Conservation (phyloP, 2,329 filamentous ascomycete genomes). For the Ceratocystis eucalypticola region DNA sequence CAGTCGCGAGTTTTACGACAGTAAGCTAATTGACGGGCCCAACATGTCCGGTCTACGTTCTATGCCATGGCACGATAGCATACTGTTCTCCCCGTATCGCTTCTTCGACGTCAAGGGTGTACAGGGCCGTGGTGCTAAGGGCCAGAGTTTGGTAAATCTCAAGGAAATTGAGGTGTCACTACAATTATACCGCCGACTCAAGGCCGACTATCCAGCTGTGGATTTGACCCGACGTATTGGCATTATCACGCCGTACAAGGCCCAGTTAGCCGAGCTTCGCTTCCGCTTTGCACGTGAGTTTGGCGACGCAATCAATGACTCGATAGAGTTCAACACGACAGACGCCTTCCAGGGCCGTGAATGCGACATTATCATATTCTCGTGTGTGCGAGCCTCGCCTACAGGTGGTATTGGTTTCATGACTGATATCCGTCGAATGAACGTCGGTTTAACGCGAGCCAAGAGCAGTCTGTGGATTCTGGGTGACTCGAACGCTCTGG, state of each 20-base stretch:
- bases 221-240: constrained; percentile 76
- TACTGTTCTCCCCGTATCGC: constrained; percentile 76
- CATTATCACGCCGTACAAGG: constrained; percentile 97
- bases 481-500: constrained; percentile 74
- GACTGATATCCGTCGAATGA: constrained; percentile 97
- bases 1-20: constrained; percentile 83
- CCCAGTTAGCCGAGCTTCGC: constrained; percentile 71
- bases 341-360: constrained; percentile 96
- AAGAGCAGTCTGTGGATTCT: constrained; percentile 95
- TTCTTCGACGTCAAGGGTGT: constrained; percentile 94
- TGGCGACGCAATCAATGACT: constrained; percentile 59
- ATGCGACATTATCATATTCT: constrained; percentile 97
- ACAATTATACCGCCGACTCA: constrained; percentile 68
- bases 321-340: constrained; percentile 95
- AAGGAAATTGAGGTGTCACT: constrained; percentile 79
- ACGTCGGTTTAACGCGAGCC: constrained; percentile 90
- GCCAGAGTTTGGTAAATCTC: constrained; percentile 80
- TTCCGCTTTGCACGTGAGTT: constrained; percentile 58
- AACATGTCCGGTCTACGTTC: constrained; percentile 65
- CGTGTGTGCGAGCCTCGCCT: constrained; percentile 86
- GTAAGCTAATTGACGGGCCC: constrained; percentile 67
- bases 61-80: constrained; percentile 73
- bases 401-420: constrained; percentile 96
- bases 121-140: constrained; percentile 65
- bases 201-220: constrained; percentile 52